These are phyloP conservation scores for Fraxinus platypoda DNA, from an alignment of 305 asterid genomes.

Conservation along the genomic window DNA sequence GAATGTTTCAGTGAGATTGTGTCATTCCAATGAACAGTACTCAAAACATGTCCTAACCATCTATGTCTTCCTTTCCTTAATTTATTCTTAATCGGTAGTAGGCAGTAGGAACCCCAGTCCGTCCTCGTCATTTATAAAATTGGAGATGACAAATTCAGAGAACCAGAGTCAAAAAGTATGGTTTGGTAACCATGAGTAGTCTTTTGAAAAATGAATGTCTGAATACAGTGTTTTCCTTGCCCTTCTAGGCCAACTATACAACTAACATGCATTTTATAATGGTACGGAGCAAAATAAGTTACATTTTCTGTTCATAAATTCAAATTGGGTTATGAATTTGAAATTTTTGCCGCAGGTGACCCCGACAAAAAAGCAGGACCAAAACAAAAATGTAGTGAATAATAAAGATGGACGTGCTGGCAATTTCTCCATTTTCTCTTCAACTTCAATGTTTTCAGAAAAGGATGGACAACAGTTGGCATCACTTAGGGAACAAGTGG, in stretches of 20 bases:
- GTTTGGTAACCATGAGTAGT: background rate
- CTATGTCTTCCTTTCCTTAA: too few relatives aligned
- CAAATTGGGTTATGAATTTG: conserved; percentile 16
- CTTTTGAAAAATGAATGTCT: background rate
- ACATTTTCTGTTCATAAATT: background rate
- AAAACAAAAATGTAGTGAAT: conserved; percentile 29
- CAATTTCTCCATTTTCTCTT: conserved; percentile 47
- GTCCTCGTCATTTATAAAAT: background rate
- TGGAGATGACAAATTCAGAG: background rate
- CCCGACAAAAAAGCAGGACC: conserved; percentile 51
- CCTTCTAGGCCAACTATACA: background rate
- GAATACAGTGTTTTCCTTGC: background rate
- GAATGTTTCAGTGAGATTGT: background rate
- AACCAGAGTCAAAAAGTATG: background rate
- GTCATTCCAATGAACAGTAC: background rate
- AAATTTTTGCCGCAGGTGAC: conserved; percentile 44
- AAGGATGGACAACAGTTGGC: conserved; percentile 75
- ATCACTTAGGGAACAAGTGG: conserved; percentile 64
- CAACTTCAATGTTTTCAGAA: conserved; percentile 52
- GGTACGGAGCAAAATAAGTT: background rate
- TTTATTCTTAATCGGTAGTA: background rate
- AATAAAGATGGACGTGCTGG: conserved; percentile 49
- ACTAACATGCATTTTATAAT: background rate
- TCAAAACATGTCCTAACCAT: background rate
- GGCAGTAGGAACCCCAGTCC: background rate